Percentiles rank a stretch among this genome's conserved stretches.
Conservation (phyloP, 2,329 filamentous ascomycete species). For the Cephalotrichum gorgonifer region DNA sequence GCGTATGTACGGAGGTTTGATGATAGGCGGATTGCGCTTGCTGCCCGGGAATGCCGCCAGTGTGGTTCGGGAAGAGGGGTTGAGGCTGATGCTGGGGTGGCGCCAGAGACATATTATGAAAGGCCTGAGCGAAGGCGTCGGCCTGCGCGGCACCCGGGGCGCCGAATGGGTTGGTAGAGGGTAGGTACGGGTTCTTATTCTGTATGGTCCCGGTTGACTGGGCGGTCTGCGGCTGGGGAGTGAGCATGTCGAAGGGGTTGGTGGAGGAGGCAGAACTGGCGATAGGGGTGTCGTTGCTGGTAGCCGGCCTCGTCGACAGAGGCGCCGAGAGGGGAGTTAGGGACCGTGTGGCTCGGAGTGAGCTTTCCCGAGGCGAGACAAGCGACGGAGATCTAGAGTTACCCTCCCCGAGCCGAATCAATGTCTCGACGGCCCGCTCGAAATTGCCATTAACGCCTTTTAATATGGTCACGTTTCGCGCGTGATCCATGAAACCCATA, state of each 20-base stretch:
- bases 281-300: slow-evolving; percentile 17
- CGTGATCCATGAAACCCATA: slow-evolving; percentile 85
- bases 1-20: slow-evolving; percentile 58
- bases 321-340: slow-evolving; percentile 41
- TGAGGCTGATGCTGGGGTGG: slow-evolving; percentile 26
- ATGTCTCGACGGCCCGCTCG: slow-evolving; percentile 73
- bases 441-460: slow-evolving; percentile 78
- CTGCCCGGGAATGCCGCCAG: slow-evolving; percentile 47
- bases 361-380: slow-evolving; percentile 36
- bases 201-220: slow-evolving; percentile 54
- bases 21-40: slow-evolving; percentile 14
- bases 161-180: slow-evolving; percentile 62
- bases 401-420: slow-evolving; percentile 74
- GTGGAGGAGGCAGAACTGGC: slow-evolving; percentile 39
- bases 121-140: slow-evolving; percentile 52
- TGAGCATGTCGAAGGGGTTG: slow-evolving; percentile 59
- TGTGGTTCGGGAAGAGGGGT: slow-evolving; percentile 65
- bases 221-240: slow-evolving; percentile 47
- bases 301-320: slow-evolving; percentile 13
- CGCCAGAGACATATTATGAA: slow-evolving; percentile 65
- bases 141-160: slow-evolving; percentile 25
- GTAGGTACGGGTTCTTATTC: slow-evolving; percentile 43
- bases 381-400: slow-evolving; percentile 26
- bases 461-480: slow-evolving; percentile 69
- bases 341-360: slow-evolving; percentile 37